A percentile compares a stretch with the other conserved stretches of the same genome.
Conservation (phyloP, 495 filamentous ascomycete genomes). For the Podospora pseudoanserina region DNA sequence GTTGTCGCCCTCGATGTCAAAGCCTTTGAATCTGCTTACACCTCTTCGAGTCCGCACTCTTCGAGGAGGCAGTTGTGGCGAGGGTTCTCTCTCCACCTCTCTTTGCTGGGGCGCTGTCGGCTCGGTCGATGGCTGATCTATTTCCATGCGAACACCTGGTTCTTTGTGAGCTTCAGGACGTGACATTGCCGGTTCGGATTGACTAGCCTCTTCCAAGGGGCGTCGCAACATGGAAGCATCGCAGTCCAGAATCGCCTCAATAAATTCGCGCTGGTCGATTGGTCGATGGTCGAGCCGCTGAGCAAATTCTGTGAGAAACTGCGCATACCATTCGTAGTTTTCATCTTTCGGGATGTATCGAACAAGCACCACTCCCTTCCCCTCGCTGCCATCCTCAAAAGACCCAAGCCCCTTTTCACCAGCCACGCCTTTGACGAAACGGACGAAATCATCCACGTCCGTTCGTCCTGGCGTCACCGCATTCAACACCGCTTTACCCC, state of each 20-base stretch:
- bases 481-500: conserved; percentile 74
- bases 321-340: conserved; percentile 63
- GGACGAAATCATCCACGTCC: conserved; percentile 69
- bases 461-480: conserved; percentile 61
- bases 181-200: conserved; percentile 13
- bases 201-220: conserved; percentile 49
- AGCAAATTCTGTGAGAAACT: conserved; percentile 64
- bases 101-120: conserved; percentile 12
- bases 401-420: conserved; percentile 66
- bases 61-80: conserved; percentile 18
- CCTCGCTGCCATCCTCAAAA: conserved; percentile 57
- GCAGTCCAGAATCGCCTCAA: conserved; percentile 80
- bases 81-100: conserved; percentile 11
- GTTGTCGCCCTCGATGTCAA: conserved; percentile 42
- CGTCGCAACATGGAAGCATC: conserved; percentile 67
- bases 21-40: conserved; percentile 70
- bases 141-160: conserved; percentile 28
- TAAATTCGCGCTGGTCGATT: conserved; percentile 86
- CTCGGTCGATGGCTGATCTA: conserved; percentile 26
- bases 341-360: conserved; percentile 63
- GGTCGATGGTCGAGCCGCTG: conserved; percentile 70
- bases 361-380: conserved; percentile 74
- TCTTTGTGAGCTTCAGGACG: conserved; percentile 1
- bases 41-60: conserved; percentile 36
- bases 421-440: conserved; percentile 69